Base-by-base conservation (phyloP, 305 asterid genomes). In the Petunia hybrid region DNA sequence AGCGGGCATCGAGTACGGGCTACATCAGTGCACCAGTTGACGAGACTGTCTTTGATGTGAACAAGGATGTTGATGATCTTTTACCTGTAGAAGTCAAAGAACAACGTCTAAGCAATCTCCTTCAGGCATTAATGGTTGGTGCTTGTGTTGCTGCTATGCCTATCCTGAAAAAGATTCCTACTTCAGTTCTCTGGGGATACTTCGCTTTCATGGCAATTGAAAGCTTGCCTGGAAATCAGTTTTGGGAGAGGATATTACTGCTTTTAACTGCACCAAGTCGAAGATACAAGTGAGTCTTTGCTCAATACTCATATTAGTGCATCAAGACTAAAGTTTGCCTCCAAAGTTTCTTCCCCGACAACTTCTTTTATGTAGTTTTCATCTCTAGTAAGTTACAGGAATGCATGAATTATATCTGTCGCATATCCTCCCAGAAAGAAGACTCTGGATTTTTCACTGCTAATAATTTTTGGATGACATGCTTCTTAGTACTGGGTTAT, bases 141-240 rank as follows among this genome's bases (percentile, higher is more conserved):
- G 64, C 65, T 63, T 94, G 98, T 77, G 94, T 95, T 77, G 98
- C 95, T 48, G 99, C 97, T 36, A 90, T 95, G 98, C 99, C 99
- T 68, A 66, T 93, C 69, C 69, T 95, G 42, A 93, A 93, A 83
- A 92, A 80, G 88, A 95, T 95, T 80, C 99, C 99, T 35, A 91
- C 97, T 46, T 89, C 99, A 0, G 97, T 95, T 78, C 92, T 95
- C 8, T 95, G 99, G 99, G 99, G 99, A 9, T 95, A 95, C 90
- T 95, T 95, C 56, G 98, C 99, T 39, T 95, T 92, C 92, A 95
- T 95, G 99, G 98, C 99, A 9, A 95, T 95, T 71, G 99, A 95
- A 86, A 93, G 96, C 89, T 84, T 95, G 91, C 99, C 99, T 0
- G 99, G 99, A 82, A 95, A 95, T 80, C 99, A 95, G 82, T 93